Evolutionary conservation across 768 basidiomycete species (phyloP), one percentile per base, ranked within the genome.

Genomic region (Lyophyllum semitale): DNA sequence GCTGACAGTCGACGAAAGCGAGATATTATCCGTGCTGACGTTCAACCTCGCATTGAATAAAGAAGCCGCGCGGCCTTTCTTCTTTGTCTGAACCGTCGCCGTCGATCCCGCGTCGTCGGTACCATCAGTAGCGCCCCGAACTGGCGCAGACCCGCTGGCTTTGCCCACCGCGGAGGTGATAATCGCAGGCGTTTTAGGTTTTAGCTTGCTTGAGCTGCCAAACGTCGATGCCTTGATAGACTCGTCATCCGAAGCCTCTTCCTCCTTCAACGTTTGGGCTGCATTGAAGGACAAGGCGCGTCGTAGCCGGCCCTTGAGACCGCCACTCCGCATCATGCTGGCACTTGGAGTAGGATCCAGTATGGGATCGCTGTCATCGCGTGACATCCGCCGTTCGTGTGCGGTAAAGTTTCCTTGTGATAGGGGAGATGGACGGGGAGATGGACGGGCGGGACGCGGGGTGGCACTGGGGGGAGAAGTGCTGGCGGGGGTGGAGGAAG

Each of bases 11-110:
- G 92, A 95, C 18, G 89, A 91, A 35, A 98, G 82, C 25, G 95
- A 97, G 60, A 98, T 96, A 71, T 96, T 97, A 71, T 96, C 95
- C 40, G 93, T 95, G 51, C 87, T 90, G 40, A 87, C 84, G 68
- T 97, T 96, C 63, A 91, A 73, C 60, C 89, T 86, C 59, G 90
- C 84, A 70, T 94, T 97, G 80, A 98, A 95, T 60, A 98, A 68
- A 20, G 85, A 80, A 40, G 87, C 84, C 0, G 85, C 86, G 17
- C 87, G 85, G 40, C 83, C 81, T 67, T 83, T 84, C 73, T 89
- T 91, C 79, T 90, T 91, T 8, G 77, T 73, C 40, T 77, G 80
- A 0, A 76, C 74, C 1, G 81, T 81, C 42, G 77, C 69, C 11
- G 76, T 73, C 18, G 73, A 75, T 25, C 68, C 71, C 49, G 64